Evolutionary conservation across 1,284 basidiomycete genomes (phyloP).

Genomic region (Boletellus sp.): DNA sequence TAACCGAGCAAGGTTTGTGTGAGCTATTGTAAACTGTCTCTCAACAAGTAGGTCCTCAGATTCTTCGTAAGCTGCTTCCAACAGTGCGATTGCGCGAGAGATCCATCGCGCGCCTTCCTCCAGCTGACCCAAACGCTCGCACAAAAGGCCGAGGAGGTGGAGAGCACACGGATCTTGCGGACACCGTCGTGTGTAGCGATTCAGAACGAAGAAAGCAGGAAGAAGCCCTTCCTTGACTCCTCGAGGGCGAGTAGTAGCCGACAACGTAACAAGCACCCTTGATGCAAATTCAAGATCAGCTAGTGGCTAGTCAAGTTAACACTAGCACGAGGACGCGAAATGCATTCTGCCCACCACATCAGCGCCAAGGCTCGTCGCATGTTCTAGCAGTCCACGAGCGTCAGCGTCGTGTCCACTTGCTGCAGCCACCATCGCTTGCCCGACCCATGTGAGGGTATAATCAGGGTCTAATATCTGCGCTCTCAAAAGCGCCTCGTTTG

Average conservation of each 20-base stretch:
- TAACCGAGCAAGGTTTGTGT: slow-evolving; percentile 80
- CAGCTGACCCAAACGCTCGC: slow-evolving; percentile 77
- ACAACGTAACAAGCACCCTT: slow-evolving; percentile 54
- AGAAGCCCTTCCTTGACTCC: slow-evolving; percentile 47
- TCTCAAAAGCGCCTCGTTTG: slow-evolving; percentile 82
- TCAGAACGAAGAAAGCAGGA: slow-evolving; percentile 78
- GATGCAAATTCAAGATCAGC: slow-evolving; percentile 82
- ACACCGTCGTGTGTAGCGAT: slow-evolving; percentile 68
- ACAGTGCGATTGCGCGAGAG: slow-evolving; percentile 62
- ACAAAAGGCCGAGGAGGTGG: slow-evolving; percentile 84
- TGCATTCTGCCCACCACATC: slow-evolving; percentile 54
- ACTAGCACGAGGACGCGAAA: not conserved
- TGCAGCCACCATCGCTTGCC: slow-evolving; percentile 82
- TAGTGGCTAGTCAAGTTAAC: slow-evolving; percentile 54
- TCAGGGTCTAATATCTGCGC: slow-evolving; percentile 94
- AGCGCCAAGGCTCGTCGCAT: slow-evolving; percentile 73
- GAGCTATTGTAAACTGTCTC: slow-evolving; percentile 77
- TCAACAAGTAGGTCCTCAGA: slow-evolving; percentile 79
- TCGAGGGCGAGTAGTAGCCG: slow-evolving; percentile 25
- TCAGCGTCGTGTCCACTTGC: slow-evolving; percentile 62
- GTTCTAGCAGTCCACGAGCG: slow-evolving; percentile 74
- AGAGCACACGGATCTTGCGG: slow-evolving; percentile 74
- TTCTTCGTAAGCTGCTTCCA: slow-evolving; percentile 88
- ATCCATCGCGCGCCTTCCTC: slow-evolving; percentile 61
- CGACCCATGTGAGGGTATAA: slow-evolving; percentile 88